Conservation (phyloP, 1,139 yeast species). For the Yamadazyma conglobata region DNA sequence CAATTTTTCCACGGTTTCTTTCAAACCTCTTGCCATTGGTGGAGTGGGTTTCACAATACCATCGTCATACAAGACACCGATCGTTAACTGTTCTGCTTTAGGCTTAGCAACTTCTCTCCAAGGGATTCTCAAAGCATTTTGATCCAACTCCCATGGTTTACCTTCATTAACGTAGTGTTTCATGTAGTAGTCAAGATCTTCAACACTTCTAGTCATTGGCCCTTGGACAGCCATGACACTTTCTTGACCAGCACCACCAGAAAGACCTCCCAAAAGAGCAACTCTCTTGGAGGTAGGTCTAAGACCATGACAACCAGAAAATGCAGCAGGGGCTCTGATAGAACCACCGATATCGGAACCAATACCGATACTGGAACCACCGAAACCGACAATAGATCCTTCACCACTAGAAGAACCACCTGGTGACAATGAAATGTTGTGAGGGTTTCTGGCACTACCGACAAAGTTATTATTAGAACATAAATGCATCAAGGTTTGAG, state of each 20-base stretch:
- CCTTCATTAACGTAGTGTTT: constrained; percentile 55
- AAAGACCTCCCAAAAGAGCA: constrained; percentile 46
- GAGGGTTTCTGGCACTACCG: constrained; percentile 40
- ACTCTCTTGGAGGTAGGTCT: constrained; percentile 67
- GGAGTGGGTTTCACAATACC: constrained; percentile 46
- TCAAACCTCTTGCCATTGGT: constrained; percentile 46
- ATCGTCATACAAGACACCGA: constrained; percentile 40
- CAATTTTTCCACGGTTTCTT: constrained; percentile 25
- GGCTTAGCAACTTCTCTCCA: constrained; percentile 57
- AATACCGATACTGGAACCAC: constrained; percentile 63
- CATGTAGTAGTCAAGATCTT: constrained; percentile 63
- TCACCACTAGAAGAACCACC: constrained; percentile 80
- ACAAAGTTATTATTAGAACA: constrained; percentile 40
- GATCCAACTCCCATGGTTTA: constrained; percentile 68
- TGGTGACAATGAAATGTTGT: constrained; percentile 36
- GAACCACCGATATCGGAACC: constrained; percentile 84
- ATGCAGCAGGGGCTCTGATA: constrained; percentile 74
- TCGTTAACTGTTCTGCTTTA: constrained; percentile 32
- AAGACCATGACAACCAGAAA: constrained; percentile 62
- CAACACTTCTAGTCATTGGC: constrained; percentile 58
- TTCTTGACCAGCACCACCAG: constrained; percentile 57
- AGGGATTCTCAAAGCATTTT: constrained; percentile 51
- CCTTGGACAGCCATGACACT: constrained; percentile 60
- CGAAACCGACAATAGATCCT: constrained; percentile 64
- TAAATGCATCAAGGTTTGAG: constrained; percentile 49